These are phyloP conservation scores for Helotiales sp. DNA, from an alignment of 2,329 filamentous ascomycete species.

Conservation along the genomic window DNA sequence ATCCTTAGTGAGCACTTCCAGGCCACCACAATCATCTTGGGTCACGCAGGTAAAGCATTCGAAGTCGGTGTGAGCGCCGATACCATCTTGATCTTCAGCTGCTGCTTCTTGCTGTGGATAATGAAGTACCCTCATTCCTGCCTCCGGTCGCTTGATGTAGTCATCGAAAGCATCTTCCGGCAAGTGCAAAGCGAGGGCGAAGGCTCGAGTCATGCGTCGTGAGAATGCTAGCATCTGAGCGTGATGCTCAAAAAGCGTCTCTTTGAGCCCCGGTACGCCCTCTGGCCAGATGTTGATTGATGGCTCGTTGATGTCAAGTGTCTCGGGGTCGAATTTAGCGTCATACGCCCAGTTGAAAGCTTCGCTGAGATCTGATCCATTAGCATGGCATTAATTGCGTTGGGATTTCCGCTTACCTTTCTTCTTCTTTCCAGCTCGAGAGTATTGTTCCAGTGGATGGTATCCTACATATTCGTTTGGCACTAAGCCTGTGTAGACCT, in stretches of 20 bases:
- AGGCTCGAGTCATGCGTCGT: slow-evolving; percentile 48
- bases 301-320: slow-evolving; percentile 7
- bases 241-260: slow-evolving; percentile 38
- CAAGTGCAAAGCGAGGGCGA: slow-evolving; percentile 52
- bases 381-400: neutral
- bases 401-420: slow-evolving; percentile 4
- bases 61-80: slow-evolving; percentile 44
- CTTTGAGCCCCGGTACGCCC: slow-evolving; percentile 23
- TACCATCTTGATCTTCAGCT: slow-evolving; percentile 25
- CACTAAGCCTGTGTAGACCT: slow-evolving; percentile 25
- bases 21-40: slow-evolving; percentile 44
- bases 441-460: slow-evolving; percentile 14
- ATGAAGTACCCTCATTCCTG: slow-evolving; percentile 37
- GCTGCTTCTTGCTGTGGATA: slow-evolving; percentile 22
- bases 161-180: slow-evolving; percentile 52
- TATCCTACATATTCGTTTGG: slow-evolving; percentile 36
- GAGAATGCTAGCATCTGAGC: slow-evolving; percentile 39
- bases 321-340: slow-evolving; percentile 14
- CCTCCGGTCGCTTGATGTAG: slow-evolving; percentile 48
- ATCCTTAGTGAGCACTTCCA: slow-evolving; percentile 44
- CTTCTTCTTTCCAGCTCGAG: slow-evolving; percentile 23
- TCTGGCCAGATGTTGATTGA: slow-evolving; percentile 25
- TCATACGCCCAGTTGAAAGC: slow-evolving; percentile 27
- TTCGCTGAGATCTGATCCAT: slow-evolving; percentile 24
- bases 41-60: slow-evolving; percentile 46